phyloP scores from a whole-genome alignment of 2,329 filamentous ascomycete species.

The Pseudogymnoascus sp. region DNA sequence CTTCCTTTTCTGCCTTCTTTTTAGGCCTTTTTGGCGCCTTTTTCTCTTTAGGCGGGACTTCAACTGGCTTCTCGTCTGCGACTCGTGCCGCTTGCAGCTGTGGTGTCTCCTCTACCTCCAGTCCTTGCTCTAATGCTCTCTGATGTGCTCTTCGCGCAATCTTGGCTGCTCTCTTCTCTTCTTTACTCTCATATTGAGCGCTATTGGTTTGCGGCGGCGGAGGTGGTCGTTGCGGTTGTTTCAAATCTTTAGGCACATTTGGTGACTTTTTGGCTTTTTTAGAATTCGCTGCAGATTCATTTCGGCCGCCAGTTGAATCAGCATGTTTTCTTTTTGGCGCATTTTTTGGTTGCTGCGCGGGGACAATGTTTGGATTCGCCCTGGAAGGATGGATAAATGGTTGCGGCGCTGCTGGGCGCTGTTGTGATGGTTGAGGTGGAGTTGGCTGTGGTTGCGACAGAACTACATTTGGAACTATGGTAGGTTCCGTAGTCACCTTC shows the following conservation, averaged over 20 bases:
- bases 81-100: not conserved
- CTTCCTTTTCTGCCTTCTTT: slow-evolving; percentile 16
- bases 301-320: slow-evolving; percentile 1
- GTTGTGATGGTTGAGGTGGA: slow-evolving; percentile 14
- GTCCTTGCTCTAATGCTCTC: slow-evolving; percentile 12
- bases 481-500: slow-evolving; percentile 14
- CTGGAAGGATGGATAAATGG: not conserved
- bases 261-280: not conserved
- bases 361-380: not conserved
- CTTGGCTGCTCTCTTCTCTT: slow-evolving; percentile 13
- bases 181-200: slow-evolving; percentile 12
- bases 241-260: not conserved
- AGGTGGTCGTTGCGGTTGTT: slow-evolving; percentile 12
- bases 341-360: not conserved
- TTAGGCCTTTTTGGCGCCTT: slow-evolving; percentile 17
- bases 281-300: not conserved
- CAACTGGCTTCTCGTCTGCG: slow-evolving; percentile 11
- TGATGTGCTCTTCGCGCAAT: slow-evolving; percentile 14
- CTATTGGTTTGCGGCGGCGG: not conserved
- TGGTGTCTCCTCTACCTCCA: not conserved
- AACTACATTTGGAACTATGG: slow-evolving; percentile 8
- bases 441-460: slow-evolving; percentile 3
- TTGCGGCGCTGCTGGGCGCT: not conserved
- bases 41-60: slow-evolving; percentile 18
- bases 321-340: slow-evolving; percentile 17